Conservation (phyloP, 306 rosid species). For the Purshia tridentata region DNA sequence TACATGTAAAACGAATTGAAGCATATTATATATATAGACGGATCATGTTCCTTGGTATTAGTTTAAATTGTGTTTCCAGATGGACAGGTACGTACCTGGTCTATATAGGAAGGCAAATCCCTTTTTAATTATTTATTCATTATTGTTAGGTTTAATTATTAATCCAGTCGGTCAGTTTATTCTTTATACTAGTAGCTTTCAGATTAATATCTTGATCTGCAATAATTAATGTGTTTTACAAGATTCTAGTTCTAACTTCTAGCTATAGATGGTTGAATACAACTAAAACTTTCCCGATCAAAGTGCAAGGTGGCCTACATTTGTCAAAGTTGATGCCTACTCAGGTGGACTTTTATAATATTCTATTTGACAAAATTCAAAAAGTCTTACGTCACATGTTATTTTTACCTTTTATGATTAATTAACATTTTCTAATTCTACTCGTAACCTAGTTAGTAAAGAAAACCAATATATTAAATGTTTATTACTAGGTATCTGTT, state of each 20-base stretch:
- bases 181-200: too few relatives aligned
- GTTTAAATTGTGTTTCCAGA: too few relatives aligned
- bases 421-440: conserved; percentile 5
- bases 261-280: conserved; percentile 4
- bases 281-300: neutral
- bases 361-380: conserved; percentile 23
- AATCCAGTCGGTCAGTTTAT: too few relatives aligned
- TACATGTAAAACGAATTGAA: too few relatives aligned
- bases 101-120: conserved; percentile 17
- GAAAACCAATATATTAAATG: neutral
- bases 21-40: too few relatives aligned
- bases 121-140: too few relatives aligned
- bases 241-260: conserved; percentile 7
- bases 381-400: conserved; percentile 33
- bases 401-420: conserved; percentile 36
- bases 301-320: conserved; percentile 10
- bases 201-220: too few relatives aligned
- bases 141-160: too few relatives aligned
- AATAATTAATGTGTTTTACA: conserved; percentile 15
- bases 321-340: conserved; percentile 54
- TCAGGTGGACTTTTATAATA: conserved; percentile 36
- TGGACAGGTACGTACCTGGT: neutral
- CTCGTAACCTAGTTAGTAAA: neutral
- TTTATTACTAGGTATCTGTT: too few relatives aligned
- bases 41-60: too few relatives aligned